Evolutionary conservation across 2,329 filamentous ascomycete species (phyloP), one percentile per base, ranked within the genome.

Genomic region (Zymoseptoria crescenta): DNA sequence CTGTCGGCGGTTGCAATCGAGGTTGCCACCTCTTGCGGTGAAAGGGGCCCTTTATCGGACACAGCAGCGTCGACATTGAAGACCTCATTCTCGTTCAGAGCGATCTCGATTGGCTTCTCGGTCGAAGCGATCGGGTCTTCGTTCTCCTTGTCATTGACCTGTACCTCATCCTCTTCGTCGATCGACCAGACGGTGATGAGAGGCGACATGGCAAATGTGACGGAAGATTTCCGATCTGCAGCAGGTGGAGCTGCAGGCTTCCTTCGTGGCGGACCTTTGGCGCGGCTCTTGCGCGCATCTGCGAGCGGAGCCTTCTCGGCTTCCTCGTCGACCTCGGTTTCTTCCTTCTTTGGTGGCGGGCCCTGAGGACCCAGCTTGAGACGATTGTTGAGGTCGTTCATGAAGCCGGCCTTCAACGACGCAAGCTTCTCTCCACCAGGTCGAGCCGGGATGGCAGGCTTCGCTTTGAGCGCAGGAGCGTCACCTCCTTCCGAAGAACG

Each of bases 381-480:
- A 54, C 91, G 88, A 68, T 91, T 92, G 74, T 97, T 96, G 49
- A 99, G 78, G 70, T 97, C 93, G 51, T 86, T 91, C 81, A 99
- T 85, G 74, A 99, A 97, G 2, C 89, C 91, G 45, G 89, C 89
- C 74, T 96, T 91, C 30, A 99, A 78, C 24, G 90, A 88, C 16
- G 92, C 91, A 72, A 99, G 95, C 78, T 97, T 97, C 68, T 85
- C 84, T 8, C 89, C 89, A 50, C 82, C 81, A 1, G 91, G 89
- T 52, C 91, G 85, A 13, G 86, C 83, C 9, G 94, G 92, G 1
- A 97, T 83, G 0, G 85, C 83, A 4, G 94, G 92, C 72, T 96
- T 97, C n/a, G 83, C 75, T 72, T 91, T 95, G 7, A 80, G 73
- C 16, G 77, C 69, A 3, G 75, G 68, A 8, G 55, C 62, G 6